These are phyloP conservation scores for Silene conica DNA, from an alignment of 148 eudicot genomes.

Conservation along the genomic window DNA sequence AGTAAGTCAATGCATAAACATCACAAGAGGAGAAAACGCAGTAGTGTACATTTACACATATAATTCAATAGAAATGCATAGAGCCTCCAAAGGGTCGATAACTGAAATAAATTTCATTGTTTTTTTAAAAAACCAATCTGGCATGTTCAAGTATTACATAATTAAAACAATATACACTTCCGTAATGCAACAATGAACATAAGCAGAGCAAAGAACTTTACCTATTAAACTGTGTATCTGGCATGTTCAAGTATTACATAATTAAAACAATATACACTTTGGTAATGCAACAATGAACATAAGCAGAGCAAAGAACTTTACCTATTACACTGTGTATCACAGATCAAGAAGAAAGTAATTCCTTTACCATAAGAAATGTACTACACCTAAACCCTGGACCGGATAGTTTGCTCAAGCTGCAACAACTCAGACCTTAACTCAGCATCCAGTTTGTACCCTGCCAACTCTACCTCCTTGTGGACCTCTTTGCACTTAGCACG, in stretches of 20 bases:
- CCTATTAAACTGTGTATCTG: neutral
- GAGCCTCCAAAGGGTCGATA: neutral
- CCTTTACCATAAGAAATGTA: neutral
- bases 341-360: neutral
- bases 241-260: neutral
- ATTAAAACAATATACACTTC: neutral
- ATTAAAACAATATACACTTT: neutral
- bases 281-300: neutral
- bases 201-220: neutral
- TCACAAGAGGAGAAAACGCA: neutral
- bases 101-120: neutral
- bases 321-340: neutral
- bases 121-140: too few relatives aligned
- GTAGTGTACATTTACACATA: neutral
- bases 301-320: neutral
- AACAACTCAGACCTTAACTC: constrained; percentile 38
- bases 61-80: neutral
- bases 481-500: constrained; percentile 76
- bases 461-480: constrained; percentile 66
- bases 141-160: neutral
- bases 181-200: neutral
- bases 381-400: constrained; percentile 11
- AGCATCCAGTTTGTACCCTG: constrained; percentile 64
- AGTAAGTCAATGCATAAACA: neutral
- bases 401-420: constrained; percentile 37